Evolutionary conservation across 2,329 filamentous ascomycete species (phyloP), one percentile per base, ranked within the genome.

Genomic region (Aspergillus texensis): DNA sequence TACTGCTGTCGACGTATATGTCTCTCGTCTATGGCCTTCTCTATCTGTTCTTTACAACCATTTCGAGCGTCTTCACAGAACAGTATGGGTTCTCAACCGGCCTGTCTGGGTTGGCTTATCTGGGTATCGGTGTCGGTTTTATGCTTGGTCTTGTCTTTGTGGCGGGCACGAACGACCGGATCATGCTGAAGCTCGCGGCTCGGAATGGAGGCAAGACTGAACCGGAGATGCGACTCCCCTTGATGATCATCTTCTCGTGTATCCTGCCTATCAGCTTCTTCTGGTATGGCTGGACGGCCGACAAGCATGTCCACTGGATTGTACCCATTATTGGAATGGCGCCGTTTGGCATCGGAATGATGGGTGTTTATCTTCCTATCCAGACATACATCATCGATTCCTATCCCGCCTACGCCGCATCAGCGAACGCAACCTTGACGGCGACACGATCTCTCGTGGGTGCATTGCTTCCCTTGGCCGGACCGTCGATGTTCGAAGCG

Each of bases 361-460:
- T 88, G 54, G 79, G 85, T 8, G 79, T 82, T 0, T 89, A 88
- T 65, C 72, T 77, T 72, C 84, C 84, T 36, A 82, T 86, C 50
- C 85, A 88, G 57, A 88, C 86, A 19, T 90, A 90, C 67, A 78
- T 89, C 10, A 84, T 90, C 24, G 87, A 89, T 64, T 83, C 81
- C 62, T 82, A 82, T 19, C 77, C 79, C 0, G 78, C 75, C 11
- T 72, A 77, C 58, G 82, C 83, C 0, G 83, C 83, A 0, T 79
- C 74, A 57, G 83, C 84, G 0, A 83, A 84, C 32, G 85, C 84
- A 0, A 84, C 83, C 0, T 80, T 84, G n/a, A 84, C 84, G 0
- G 81, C 87, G 3, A 76, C 86, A 12, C 78, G 86, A 50, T 85
- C 82, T 2, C 73, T 89, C 62, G 80, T 83, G 0, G 86, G 84